Conservation (phyloP, 1,139 yeast species). For the Geotrichum restrictum region DNA sequence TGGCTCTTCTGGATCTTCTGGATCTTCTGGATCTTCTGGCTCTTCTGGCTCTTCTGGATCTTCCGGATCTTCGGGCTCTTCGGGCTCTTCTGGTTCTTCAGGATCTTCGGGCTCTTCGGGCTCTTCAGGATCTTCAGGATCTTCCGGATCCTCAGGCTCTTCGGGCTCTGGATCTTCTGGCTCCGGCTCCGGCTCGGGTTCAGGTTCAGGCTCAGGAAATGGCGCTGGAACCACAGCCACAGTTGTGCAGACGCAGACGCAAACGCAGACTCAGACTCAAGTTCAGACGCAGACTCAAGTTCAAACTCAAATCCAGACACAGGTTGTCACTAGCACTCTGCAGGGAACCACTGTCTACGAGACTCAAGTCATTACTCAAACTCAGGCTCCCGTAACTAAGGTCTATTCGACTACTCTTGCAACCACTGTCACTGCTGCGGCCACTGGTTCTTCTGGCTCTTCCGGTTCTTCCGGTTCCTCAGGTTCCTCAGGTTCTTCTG, state of each 20-base stretch:
- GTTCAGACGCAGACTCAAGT: not conserved
- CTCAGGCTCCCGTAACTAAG: not conserved
- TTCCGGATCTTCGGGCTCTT: not conserved
- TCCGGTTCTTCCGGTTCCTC: not conserved
- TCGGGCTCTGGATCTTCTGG: not conserved
- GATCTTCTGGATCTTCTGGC: not conserved
- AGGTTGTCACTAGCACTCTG: not conserved
- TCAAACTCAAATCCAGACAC: not conserved
- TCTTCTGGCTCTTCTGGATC: not conserved
- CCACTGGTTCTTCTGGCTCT: not conserved
- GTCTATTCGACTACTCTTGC: not conserved
- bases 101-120: not conserved
- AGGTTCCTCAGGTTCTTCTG: not conserved
- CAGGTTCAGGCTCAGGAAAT: not conserved
- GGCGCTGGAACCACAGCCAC: not conserved
- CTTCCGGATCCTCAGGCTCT: not conserved
- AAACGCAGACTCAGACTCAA: too few relatives aligned
- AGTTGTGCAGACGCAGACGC: too few relatives aligned
- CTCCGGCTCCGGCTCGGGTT: not conserved
- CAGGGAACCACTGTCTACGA: not conserved
- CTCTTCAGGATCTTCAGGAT: not conserved
- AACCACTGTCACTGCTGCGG: not conserved
- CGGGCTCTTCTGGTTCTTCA: not conserved
- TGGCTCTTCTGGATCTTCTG: not conserved
- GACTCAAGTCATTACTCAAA: not conserved